A percentile compares a stretch with the other conserved stretches of the same genome.
phyloP scores from a whole-genome alignment of 2,329 filamentous ascomycete species.

The Zalaria obscura region DNA sequence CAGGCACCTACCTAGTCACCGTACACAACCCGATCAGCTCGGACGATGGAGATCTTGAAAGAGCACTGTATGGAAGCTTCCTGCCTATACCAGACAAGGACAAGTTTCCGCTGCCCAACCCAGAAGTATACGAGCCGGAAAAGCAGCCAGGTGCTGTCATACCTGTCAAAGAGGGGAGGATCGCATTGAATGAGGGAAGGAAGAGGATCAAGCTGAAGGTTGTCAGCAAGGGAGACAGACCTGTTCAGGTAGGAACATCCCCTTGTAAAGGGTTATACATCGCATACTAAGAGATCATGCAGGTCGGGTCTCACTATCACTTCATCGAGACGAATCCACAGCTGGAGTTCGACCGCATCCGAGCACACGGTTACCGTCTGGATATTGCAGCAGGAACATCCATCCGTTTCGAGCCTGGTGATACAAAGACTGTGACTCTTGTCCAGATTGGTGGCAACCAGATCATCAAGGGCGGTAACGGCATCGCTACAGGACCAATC shows the following conservation, averaged over 20 bases:
- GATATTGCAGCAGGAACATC: slow-evolving; percentile 88
- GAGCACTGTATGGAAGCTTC: slow-evolving; percentile 83
- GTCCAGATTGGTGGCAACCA: slow-evolving; percentile 76
- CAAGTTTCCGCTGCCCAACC: slow-evolving; percentile 46
- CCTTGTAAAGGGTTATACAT: background rate
- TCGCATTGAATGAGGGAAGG: slow-evolving; percentile 60
- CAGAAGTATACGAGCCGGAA: slow-evolving; percentile 50
- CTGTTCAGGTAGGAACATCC: slow-evolving; percentile 54
- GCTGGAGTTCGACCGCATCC: slow-evolving; percentile 72
- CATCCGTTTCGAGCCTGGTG: slow-evolving; percentile 85
- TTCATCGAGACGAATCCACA: slow-evolving; percentile 90
- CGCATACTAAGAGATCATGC: background rate
- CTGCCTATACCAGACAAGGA: slow-evolving; percentile 60
- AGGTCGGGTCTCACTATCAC: slow-evolving; percentile 86
- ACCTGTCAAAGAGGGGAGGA: slow-evolving; percentile 47
- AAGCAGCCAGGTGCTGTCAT: slow-evolving; percentile 71
- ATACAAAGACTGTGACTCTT: slow-evolving; percentile 76
- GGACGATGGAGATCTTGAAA: slow-evolving; percentile 75
- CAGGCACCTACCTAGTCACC: slow-evolving; percentile 85
- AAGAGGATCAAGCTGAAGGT: slow-evolving; percentile 62
- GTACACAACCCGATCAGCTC: slow-evolving; percentile 79
- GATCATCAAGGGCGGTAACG: slow-evolving; percentile 74
- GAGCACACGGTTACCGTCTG: slow-evolving; percentile 70
- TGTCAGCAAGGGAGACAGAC: slow-evolving; percentile 75
- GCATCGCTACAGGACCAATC: slow-evolving; percentile 58